Percentiles rank a stretch among this genome's conserved stretches.
phyloP scores from a whole-genome alignment of 176 grass and related monocot species.

The Cenchrus purpureus region DNA sequence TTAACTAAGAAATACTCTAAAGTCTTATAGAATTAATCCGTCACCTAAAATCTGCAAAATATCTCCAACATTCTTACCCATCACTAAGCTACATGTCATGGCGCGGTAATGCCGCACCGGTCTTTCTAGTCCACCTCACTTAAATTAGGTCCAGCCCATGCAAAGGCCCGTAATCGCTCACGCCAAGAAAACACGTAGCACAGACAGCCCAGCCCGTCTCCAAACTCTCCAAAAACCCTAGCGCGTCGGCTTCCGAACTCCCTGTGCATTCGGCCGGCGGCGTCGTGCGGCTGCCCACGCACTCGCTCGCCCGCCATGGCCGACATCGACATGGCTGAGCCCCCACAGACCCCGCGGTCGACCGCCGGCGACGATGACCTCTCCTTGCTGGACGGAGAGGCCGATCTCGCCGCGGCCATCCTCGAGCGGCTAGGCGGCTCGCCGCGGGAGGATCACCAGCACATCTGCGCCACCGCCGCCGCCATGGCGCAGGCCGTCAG shows the following conservation, averaged over 20 bases:
- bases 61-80: no score
- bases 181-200: neutral
- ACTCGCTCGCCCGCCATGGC: conserved; percentile 37
- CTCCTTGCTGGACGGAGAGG: conserved; percentile 32
- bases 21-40: no score
- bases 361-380: conserved; percentile 49
- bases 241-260: conserved; percentile 3
- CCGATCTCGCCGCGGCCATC: conserved; percentile 62
- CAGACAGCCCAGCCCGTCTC: neutral
- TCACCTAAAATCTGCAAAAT: no score
- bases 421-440: conserved; percentile 63
- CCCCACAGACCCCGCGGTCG: conserved; percentile 42
- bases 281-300: conserved; percentile 26
- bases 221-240: conserved; percentile 48
- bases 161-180: neutral
- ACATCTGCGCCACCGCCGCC: conserved; percentile 76
- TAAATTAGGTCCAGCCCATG: neutral
- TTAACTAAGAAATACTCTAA: no score
- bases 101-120: no score
- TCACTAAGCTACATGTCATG: no score
- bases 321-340: conserved; percentile 54
- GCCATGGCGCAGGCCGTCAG: conserved; percentile 76
- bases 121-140: no score
- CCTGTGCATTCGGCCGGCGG: neutral
- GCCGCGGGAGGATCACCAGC: conserved; percentile 66